These are phyloP conservation scores for Pontederia paniculata DNA, from an alignment of 176 grass and related monocot genomes.

Conservation along the genomic window DNA sequence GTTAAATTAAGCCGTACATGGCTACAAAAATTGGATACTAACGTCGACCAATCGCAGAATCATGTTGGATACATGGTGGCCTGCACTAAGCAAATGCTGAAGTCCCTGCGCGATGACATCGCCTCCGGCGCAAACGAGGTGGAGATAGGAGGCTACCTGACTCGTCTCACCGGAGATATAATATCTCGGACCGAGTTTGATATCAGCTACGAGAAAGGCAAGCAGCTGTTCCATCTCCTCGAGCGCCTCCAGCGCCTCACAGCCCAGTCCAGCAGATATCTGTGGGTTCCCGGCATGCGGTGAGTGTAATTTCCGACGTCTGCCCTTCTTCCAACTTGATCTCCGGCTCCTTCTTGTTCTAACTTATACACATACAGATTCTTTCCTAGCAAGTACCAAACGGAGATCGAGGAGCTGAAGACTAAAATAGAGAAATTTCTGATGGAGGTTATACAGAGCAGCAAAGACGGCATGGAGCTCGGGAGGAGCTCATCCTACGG, in stretches of 20 bases:
- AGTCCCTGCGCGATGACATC: conserved; percentile 25
- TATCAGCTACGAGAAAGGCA: conserved; percentile 70
- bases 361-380: conserved; percentile 22
- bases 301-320: conserved; percentile 16
- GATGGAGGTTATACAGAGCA: conserved; percentile 50
- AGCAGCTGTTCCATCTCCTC: conserved; percentile 55
- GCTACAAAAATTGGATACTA: too few relatives aligned
- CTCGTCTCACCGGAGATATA: conserved; percentile 71
- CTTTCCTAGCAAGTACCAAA: conserved; percentile 71
- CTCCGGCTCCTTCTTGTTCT: neutral
- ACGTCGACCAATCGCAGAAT: conserved; percentile 23
- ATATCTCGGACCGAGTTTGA: conserved; percentile 84
- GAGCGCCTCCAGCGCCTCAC: conserved; percentile 59
- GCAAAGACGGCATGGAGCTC: conserved; percentile 54
- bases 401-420: conserved; percentile 61
- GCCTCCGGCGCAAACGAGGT: conserved; percentile 24
- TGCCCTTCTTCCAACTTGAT: neutral
- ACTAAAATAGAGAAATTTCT: conserved; percentile 52
- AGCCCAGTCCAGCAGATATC: conserved; percentile 53
- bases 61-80: conserved; percentile 72
- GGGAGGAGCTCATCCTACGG: conserved; percentile 44
- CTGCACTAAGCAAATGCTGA: conserved; percentile 62
- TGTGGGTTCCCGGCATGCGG: conserved; percentile 84
- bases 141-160: conserved; percentile 66
- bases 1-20: too few relatives aligned